Percentiles rank a stretch among this genome's conserved stretches.
These are phyloP conservation scores for Spongiforma sp. DNA, from an alignment of 1,284 basidiomycete genomes.

Conservation along the genomic window DNA sequence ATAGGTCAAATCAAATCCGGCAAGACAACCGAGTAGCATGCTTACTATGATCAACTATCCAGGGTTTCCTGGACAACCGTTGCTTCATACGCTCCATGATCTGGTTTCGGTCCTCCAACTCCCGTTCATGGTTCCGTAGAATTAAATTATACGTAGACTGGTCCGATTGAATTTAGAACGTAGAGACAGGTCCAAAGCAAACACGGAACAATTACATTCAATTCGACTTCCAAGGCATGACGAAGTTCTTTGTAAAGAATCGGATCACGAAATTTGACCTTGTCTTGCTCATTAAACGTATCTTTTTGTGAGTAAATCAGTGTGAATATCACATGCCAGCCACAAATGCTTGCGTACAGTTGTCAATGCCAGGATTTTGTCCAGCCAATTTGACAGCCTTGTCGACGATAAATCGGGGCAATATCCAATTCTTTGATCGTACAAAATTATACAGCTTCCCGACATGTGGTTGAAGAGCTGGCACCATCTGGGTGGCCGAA, in stretches of 20 bases:
- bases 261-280: constrained; percentile 49
- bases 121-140: constrained; percentile 48
- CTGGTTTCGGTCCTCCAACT: constrained; percentile 40
- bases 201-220: constrained; percentile 49
- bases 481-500: constrained; percentile 67
- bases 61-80: constrained; percentile 59
- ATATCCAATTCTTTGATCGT: constrained; percentile 66
- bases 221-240: constrained; percentile 51
- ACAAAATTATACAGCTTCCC: constrained; percentile 60
- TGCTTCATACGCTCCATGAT: constrained; percentile 56
- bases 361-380: constrained; percentile 40
- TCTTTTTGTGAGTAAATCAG: constrained; percentile 38
- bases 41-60: constrained; percentile 62
- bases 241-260: constrained; percentile 56
- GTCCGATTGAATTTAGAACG: background rate
- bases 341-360: constrained; percentile 44
- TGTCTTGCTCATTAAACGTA: constrained; percentile 59
- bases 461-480: constrained; percentile 60
- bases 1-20: constrained; percentile 2
- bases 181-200: background rate
- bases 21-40: constrained; percentile 7
- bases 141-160: constrained; percentile 54
- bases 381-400: constrained; percentile 45
- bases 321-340: background rate
- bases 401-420: constrained; percentile 51